Base-by-base conservation (phyloP, 1,284 basidiomycete species). In the Moesziomyces antarcticus region DNA sequence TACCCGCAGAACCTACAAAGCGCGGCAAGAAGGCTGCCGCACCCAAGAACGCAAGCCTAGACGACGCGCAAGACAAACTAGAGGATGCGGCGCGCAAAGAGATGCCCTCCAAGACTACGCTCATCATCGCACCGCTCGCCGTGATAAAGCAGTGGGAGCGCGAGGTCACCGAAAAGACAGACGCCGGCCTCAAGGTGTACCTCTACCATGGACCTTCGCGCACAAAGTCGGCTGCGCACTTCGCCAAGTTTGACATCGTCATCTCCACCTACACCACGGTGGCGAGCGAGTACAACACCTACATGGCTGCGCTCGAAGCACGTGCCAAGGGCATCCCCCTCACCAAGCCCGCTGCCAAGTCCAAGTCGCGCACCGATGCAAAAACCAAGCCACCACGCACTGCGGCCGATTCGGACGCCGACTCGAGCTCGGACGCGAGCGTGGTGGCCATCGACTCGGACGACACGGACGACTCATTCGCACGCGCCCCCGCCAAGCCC, bases 121-220 rank as follows among this genome's bases (percentile, higher is more conserved):
- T 85, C 49, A 83, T 78, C 47, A 72, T 86, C 11, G 85, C 81
- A 11, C 85, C 85, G 0, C 72, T 86, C 6, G 90, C 93, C 8
- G 89, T 99, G 20, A 90, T 97, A 66, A 88, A 89, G 18, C 96
- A 99, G 83, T 99, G 96, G 96, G 91, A 91, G 20, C 87, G 89
- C 5, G 96, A 99, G 83, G 89, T 93, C 42, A 85, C 88, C 58
- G 92, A 91, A 64, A 94, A 96, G 87, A 90, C 91, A 0, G 78
- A 84, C 20, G 64, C 65, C 16, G 58, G 58, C 11, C 69, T 83
- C 35, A 69, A 65, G 22, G 80, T 82, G 18, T 70, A 80, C 37
- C 69, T 83, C 50, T 80, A 83, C 50, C 82, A 83, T 59, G 82
- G 82, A 8, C 37, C 67, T 7, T 46, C 43, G n/a, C 65, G 78